A percentile compares a stretch with the other conserved stretches of the same genome.
These are phyloP conservation scores for Nowakowskiella sp. DNA, from an alignment of 192 early-diverging fungal species.

Conservation along the genomic window DNA sequence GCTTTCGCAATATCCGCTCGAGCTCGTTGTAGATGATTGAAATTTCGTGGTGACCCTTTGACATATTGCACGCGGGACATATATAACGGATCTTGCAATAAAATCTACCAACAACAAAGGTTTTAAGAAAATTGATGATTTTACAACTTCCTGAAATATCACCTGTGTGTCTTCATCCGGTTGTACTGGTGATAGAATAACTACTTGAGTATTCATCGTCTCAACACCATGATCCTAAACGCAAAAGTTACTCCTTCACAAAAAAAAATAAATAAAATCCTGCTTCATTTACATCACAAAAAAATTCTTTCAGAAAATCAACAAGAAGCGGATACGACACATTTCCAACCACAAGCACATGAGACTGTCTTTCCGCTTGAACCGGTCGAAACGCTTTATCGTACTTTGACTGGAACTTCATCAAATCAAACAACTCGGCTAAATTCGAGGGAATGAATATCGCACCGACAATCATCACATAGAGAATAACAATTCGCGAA, in stretches of 20 bases:
- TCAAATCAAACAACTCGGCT: constrained; percentile 54
- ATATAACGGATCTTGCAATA: constrained; percentile 58
- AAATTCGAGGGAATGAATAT: constrained; percentile 59
- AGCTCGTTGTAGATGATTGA: constrained; percentile 44
- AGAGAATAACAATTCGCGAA: constrained; percentile 40
- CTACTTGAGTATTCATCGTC: constrained; percentile 58
- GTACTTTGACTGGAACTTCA: constrained; percentile 53
- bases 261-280: neutral
- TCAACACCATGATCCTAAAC: constrained; percentile 54
- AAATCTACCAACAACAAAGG: neutral
- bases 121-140: neutral
- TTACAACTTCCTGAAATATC: too few species aligned
- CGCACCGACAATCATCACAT: constrained; percentile 66
- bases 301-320: constrained; percentile 71
- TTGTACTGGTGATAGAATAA: constrained; percentile 54
- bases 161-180: constrained; percentile 16
- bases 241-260: neutral
- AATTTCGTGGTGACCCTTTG: constrained; percentile 57
- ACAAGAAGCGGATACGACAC: constrained; percentile 45
- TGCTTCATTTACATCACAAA: constrained; percentile 40
- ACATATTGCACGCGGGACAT: constrained; percentile 61
- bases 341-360: constrained; percentile 61
- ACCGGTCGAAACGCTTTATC: constrained; percentile 33
- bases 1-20: constrained; percentile 44
- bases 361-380: constrained; percentile 30